These are phyloP conservation scores for Cercophora sp. DNA, from an alignment of 495 filamentous ascomycete genomes.

Conservation along the genomic window DNA sequence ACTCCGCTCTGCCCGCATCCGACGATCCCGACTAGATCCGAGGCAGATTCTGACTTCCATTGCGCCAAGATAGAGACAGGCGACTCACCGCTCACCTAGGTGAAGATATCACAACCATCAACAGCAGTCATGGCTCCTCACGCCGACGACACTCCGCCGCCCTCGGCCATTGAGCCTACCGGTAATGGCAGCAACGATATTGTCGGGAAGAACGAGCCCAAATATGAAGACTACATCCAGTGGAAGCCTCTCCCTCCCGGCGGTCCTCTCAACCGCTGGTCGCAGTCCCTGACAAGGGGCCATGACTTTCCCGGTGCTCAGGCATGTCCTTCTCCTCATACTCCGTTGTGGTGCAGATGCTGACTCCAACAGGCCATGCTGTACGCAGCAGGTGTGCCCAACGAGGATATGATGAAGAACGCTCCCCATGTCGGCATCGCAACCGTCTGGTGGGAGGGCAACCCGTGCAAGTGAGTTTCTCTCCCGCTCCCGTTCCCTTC, in stretches of 20 bases:
- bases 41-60: too few species aligned
- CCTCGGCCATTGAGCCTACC: not conserved
- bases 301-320: slow-evolving; percentile 95
- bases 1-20: too few species aligned
- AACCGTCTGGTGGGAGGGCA: slow-evolving; percentile 98
- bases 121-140: slow-evolving; percentile 20
- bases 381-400: slow-evolving; percentile 86
- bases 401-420: slow-evolving; percentile 80
- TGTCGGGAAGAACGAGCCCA: slow-evolving; percentile 31
- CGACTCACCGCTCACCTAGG: not conserved
- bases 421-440: slow-evolving; percentile 85
- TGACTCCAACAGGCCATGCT: slow-evolving; percentile 72
- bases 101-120: not conserved
- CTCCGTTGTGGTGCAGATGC: not conserved
- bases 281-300: slow-evolving; percentile 45
- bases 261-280: slow-evolving; percentile 46
- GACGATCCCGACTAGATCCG: too few species aligned
- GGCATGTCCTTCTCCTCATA: slow-evolving; percentile 39
- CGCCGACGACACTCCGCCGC: slow-evolving; percentile 15
- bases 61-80: too few species aligned
- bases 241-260: slow-evolving; percentile 40
- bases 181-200: not conserved
- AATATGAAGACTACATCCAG: slow-evolving; percentile 42
- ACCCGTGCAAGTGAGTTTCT: slow-evolving; percentile 62
- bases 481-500: too few species aligned